Evolutionary conservation across 2,329 filamentous ascomycete species (phyloP), one percentile per base, ranked within the genome.

Genomic region (Leptographium procerum): DNA sequence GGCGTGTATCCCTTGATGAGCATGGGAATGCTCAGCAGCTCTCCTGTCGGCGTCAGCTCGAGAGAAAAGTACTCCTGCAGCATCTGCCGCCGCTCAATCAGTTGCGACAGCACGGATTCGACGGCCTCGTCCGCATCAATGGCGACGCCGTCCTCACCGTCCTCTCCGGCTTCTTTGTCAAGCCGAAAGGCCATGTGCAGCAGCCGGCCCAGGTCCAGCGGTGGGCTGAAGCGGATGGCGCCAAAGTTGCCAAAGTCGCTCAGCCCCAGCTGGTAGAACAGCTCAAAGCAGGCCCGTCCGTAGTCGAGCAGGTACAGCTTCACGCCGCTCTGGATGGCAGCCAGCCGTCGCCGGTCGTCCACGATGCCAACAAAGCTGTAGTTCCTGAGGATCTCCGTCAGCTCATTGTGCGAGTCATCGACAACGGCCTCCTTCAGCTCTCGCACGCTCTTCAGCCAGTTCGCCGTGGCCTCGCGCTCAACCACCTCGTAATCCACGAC

Each of bases 241-340:
- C 94, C 94, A 67, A 96, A 96, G 69, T 99, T 99, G 1, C 88
- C 90, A 72, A 99, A 99, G 68, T 99, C 91, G 0, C 91, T 95
- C 40, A 99, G 80, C 0, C 91, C 92, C 24, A 97, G 75, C 72
- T 99, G 94, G 73, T 99, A 99, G 70, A 97, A 95, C 70, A 92
- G 95, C 66, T 97, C 92, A 61, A 85, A 88, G 69, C 84, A 88
- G 1, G 88, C 75, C 69, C 92, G 85, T 13, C 91, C 94, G 67
- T 99, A 99, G 71, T 99, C 94, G 56, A 99, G 79, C 26, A 99
- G 81, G 70, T 88, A 96, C 9, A 99, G 80, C 69, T 91, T 95
- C 10, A 97, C 87, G 16, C 92, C 94, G 40, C 89, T 86, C 72
- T 99, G 94, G 43, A 99, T 88, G 19, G 94, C 91, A n/a, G 86